Percentiles rank a stretch among this genome's conserved stretches.
These are phyloP conservation scores for Yamadazyma spencermartinsiae DNA, from an alignment of 1,139 yeast genomes.

Conservation along the genomic window DNA sequence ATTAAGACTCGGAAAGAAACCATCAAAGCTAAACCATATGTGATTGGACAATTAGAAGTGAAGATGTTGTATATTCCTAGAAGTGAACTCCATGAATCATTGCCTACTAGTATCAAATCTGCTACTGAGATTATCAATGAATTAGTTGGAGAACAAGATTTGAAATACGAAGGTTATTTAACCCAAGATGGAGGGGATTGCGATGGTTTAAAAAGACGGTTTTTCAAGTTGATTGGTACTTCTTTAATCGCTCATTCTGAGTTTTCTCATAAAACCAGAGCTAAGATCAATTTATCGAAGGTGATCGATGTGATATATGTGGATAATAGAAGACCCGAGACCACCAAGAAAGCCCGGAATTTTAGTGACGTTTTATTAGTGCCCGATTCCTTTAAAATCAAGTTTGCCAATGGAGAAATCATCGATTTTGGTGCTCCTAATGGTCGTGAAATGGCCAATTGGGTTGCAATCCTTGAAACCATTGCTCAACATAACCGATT, in stretches of 20 bases:
- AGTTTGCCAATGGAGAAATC: constrained; percentile 66
- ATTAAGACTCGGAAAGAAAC: constrained; percentile 29
- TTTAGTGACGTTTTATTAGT: constrained; percentile 60
- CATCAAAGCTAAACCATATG: constrained; percentile 51
- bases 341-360: constrained; percentile 44
- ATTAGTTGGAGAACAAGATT: constrained; percentile 37
- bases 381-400: constrained; percentile 63
- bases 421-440: constrained; percentile 72
- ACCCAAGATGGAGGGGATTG: constrained; percentile 84
- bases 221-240: constrained; percentile 59
- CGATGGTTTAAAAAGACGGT: constrained; percentile 60
- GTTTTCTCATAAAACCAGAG: constrained; percentile 58
- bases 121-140: constrained; percentile 57
- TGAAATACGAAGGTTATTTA: constrained; percentile 58
- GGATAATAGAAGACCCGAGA: constrained; percentile 41
- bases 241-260: constrained; percentile 68
- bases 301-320: constrained; percentile 55
- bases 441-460: constrained; percentile 49
- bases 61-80: constrained; percentile 74
- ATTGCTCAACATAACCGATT: constrained; percentile 55
- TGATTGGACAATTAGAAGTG: constrained; percentile 66
- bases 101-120: constrained; percentile 64
- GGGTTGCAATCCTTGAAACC: constrained; percentile 57
- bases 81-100: constrained; percentile 51
- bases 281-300: constrained; percentile 64